These are phyloP conservation scores for Carex pumila DNA, from an alignment of 176 grass and related monocot genomes.

Conservation along the genomic window DNA sequence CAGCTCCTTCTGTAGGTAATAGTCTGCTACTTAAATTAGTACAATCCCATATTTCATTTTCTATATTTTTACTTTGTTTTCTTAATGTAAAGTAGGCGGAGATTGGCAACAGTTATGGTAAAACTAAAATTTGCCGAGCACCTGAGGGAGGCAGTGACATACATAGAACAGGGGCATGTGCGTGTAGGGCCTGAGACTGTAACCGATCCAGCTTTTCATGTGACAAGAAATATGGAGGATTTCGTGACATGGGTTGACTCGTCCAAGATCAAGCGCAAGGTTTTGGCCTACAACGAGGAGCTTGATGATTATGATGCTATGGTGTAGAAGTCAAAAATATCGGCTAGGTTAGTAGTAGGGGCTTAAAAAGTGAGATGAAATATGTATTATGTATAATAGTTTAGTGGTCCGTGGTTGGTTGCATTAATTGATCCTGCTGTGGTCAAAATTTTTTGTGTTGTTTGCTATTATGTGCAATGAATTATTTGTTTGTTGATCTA, in stretches of 20 bases:
- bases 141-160: slow-evolving; percentile 76
- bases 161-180: slow-evolving; percentile 82
- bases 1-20: slow-evolving; percentile 1
- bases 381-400: background rate
- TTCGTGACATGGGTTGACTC: slow-evolving; percentile 94
- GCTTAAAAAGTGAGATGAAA: background rate
- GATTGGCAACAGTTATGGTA: slow-evolving; percentile 67
- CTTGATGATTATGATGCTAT: slow-evolving; percentile 86
- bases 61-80: background rate
- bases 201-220: slow-evolving; percentile 72
- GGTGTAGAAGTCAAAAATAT: slow-evolving; percentile 28
- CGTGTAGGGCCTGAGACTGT: slow-evolving; percentile 68
- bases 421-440: background rate
- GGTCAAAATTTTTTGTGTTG: background rate
- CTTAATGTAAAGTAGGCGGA: slow-evolving; percentile 30
- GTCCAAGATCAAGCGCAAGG: slow-evolving; percentile 79
- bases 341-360: background rate
- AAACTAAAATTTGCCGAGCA: slow-evolving; percentile 86
- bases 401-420: background rate
- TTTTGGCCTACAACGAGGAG: slow-evolving; percentile 61
- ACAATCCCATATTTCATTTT: background rate
- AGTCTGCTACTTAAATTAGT: background rate
- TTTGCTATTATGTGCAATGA: background rate
- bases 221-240: slow-evolving; percentile 95
- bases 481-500: background rate